Conservation (phyloP, 1,139 yeast species). For the Geotrichum phurueaensis region DNA sequence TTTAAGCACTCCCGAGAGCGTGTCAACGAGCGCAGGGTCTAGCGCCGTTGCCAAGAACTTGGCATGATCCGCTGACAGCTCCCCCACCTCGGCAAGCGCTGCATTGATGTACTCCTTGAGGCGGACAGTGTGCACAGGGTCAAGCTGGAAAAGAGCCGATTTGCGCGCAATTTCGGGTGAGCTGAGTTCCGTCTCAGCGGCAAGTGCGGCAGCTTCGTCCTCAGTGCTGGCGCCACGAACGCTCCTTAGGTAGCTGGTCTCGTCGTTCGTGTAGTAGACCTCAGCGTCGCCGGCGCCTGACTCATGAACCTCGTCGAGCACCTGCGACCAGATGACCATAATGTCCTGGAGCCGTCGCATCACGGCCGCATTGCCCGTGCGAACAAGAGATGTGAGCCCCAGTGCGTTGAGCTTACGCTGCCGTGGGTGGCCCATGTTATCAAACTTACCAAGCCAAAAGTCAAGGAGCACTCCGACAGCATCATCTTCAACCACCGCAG, state of each 20-base stretch:
- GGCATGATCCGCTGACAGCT: conserved; percentile 11
- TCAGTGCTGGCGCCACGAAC: conserved; percentile 4
- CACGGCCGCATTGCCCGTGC: conserved; percentile 33
- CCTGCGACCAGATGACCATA: conserved; percentile 50
- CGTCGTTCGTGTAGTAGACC: conserved; percentile 27
- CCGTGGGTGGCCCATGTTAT: conserved; percentile 60
- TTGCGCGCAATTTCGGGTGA: conserved; percentile 23
- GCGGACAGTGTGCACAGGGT: conserved; percentile 26
- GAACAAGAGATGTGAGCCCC: conserved; percentile 48
- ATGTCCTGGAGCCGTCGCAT: conserved; percentile 37
- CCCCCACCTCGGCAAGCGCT: conserved; percentile 1
- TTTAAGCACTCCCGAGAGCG: conserved; percentile 13
- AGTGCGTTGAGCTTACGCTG: conserved; percentile 57
- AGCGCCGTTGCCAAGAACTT: conserved; percentile 1
- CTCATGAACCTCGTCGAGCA: conserved; percentile 63
- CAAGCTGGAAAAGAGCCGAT: conserved; percentile 19
- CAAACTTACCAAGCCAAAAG: conserved; percentile 37
- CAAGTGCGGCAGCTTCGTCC: neutral
- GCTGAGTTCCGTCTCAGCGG: conserved; percentile 4
- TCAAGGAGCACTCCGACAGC: conserved; percentile 23
- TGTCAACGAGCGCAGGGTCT: conserved; percentile 12
- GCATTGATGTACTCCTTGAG: conserved; percentile 18
- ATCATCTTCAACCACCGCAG: conserved; percentile 2
- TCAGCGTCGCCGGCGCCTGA: conserved; percentile 43
- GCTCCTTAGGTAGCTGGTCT: conserved; percentile 13